Base-by-base conservation (phyloP, 352 stramenopile genomes). In the Globisporangium abappressorium region DNA sequence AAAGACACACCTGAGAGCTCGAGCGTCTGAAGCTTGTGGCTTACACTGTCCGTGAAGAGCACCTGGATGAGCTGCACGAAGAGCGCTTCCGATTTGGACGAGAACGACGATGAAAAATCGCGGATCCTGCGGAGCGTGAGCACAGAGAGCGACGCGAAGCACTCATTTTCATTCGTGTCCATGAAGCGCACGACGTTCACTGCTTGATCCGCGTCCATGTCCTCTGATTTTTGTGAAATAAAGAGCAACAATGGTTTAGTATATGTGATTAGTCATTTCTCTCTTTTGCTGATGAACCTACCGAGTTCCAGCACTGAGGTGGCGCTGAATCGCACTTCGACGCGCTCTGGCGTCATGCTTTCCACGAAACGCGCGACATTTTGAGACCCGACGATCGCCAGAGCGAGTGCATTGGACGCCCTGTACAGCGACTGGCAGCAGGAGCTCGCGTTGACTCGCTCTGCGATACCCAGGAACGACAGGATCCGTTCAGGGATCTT, bases 31-130 rank as follows among this genome's bases (percentile, higher is more conserved):
- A 91, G 70, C 14, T 64, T 62, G 5, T 65, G 72, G 46, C 72
- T 87, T 9, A 91, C 69, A 30, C 73, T 70, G 47, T 82, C 75
- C 11, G 75, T 84, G 65, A 91, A 87, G 0, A 91, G 66, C 1
- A 76, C 74, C 53, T 89, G 83, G n/a, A 89, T 43, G 9, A 89
- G 61, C 46, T 75, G 70, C 11, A 85, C 64, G 41, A 89, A 87
- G n/a, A 71, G 46, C 47, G 56, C 61, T 20, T 78, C 64, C 3
- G 55, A 54, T 15, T 43, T 43, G 12, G 41, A 47, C 12, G 14
- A 15, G 2, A 62, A 56, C 1, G 28, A 55, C 2, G 62, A 9
- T 30, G 53, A 62, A 41, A 86, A 78, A 1, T 66, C 72, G 41
- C 2, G 49, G 3, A 89, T 65, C 41, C 73, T 66, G 14, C 15